Conservation (phyloP, 2,329 filamentous ascomycete species). For the Passalora sequoiae region DNA sequence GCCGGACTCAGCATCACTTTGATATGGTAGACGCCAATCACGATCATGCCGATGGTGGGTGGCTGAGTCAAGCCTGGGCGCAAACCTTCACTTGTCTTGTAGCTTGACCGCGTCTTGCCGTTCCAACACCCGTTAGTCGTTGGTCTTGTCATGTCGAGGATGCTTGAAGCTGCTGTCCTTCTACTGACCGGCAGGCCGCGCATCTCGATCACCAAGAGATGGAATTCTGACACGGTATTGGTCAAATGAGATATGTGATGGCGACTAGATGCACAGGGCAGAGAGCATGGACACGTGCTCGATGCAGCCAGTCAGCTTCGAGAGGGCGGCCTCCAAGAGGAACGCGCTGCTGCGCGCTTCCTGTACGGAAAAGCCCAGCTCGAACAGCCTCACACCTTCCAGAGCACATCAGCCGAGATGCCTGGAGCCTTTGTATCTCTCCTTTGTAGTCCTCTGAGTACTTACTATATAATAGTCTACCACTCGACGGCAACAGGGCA, state of each 20-base stretch:
- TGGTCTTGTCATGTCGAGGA: too few species aligned
- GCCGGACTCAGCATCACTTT: too few species aligned
- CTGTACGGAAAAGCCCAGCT: background rate
- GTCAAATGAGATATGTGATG: background rate
- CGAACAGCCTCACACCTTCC: background rate
- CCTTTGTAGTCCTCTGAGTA: background rate
- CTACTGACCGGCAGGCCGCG: too few species aligned
- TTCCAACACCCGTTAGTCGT: too few species aligned
- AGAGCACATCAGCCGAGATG: background rate
- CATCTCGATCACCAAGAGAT: too few species aligned
- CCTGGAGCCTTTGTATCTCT: background rate
- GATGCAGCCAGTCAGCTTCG: conserved; percentile 1
- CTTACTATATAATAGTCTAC: background rate
- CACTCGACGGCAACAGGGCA: background rate
- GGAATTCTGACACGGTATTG: background rate
- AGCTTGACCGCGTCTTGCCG: too few species aligned
- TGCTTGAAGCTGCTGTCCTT: too few species aligned
- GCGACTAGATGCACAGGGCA: background rate
- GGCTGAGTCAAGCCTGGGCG: too few species aligned
- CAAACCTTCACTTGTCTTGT: too few species aligned
- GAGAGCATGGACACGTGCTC: background rate
- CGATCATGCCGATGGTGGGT: too few species aligned
- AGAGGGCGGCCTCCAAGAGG: background rate
- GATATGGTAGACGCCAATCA: too few species aligned
- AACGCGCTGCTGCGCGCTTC: background rate